Percentiles rank a stretch among this genome's conserved stretches.
Conservation (phyloP, 1,284 basidiomycete genomes). For the Cutaneotrichosporon sp. region DNA sequence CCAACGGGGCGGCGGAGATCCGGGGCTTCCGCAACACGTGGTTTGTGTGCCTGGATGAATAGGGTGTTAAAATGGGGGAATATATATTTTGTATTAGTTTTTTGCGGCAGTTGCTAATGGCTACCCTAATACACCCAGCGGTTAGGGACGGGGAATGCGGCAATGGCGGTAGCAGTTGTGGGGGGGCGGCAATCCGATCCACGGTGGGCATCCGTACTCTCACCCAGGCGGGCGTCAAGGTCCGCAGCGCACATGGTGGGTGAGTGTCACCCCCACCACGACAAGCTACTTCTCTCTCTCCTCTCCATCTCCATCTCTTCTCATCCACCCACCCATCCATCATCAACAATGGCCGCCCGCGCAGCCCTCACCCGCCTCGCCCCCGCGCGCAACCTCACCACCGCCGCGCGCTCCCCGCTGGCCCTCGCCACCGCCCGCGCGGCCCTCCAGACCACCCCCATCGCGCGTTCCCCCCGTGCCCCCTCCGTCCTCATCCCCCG, state of each 20-base stretch:
- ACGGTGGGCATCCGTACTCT: too few species aligned
- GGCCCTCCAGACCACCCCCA: constrained; percentile 45
- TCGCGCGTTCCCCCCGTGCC: constrained; percentile 42
- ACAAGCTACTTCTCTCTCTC: neutral
- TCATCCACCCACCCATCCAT: neutral
- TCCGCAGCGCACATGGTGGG: too few species aligned
- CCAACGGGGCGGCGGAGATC: neutral
- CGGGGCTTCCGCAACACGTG: neutral
- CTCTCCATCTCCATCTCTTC: constrained; percentile 1
- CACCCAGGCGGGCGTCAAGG: too few species aligned
- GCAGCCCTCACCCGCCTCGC: constrained; percentile 66
- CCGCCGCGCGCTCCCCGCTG: constrained; percentile 40
- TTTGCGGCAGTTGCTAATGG: too few species aligned
- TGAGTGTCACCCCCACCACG: too few species aligned
- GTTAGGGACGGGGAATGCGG: neutral
- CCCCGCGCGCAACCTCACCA: constrained; percentile 63
- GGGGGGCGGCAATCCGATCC: neutral
- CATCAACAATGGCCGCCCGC: constrained; percentile 64
- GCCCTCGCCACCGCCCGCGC: constrained; percentile 34
- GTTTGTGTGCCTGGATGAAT: neutral
- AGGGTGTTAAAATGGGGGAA: neutral
- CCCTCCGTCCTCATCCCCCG: constrained; percentile 36
- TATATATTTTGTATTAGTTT: too few species aligned
- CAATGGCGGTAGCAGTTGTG: neutral
- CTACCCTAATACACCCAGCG: too few species aligned